Conservation (phyloP, 164 flowering plant genomes). For the Taxillus chinensis region DNA sequence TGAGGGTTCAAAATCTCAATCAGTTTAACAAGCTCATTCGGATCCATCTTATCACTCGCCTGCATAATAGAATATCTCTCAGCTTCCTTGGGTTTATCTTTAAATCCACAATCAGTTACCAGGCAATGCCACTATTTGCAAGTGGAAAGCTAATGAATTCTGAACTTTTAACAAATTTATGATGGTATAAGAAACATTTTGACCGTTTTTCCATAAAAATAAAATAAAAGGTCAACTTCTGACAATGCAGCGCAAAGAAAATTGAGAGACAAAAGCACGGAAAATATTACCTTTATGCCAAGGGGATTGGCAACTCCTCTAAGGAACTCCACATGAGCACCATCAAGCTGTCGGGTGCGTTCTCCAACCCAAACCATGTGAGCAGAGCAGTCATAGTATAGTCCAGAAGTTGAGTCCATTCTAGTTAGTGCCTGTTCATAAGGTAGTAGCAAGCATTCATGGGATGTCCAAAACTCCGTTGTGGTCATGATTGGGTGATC, state of each 20-base stretch:
- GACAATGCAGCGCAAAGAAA: too few relatives aligned
- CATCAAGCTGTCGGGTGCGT: constrained; percentile 35
- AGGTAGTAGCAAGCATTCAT: constrained; percentile 31
- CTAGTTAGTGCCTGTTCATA: constrained; percentile 31
- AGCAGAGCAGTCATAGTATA: constrained; percentile 33
- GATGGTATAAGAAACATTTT: too few relatives aligned
- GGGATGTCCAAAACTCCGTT: constrained; percentile 37
- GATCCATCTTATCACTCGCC: constrained; percentile 55
- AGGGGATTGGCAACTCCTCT: constrained; percentile 30
- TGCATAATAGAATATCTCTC: constrained; percentile 6
- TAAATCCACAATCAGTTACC: too few relatives aligned
- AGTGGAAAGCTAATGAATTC: too few relatives aligned
- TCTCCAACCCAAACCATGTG: constrained; percentile 41
- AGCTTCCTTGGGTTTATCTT: not conserved
- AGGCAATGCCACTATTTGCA: too few relatives aligned
- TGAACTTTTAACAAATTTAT: too few relatives aligned
- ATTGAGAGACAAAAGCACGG: too few relatives aligned
- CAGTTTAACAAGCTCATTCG: constrained; percentile 37
- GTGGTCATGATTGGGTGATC: constrained; percentile 26
- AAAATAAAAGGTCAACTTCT: too few relatives aligned
- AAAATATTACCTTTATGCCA: constrained; percentile 24
- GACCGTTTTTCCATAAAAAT: too few relatives aligned
- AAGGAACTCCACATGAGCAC: constrained; percentile 32
- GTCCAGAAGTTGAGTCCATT: constrained; percentile 34
- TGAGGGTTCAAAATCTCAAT: constrained; percentile 41